Conservation (phyloP, 1,284 basidiomycete genomes). For the Earliella scabrosa region DNA sequence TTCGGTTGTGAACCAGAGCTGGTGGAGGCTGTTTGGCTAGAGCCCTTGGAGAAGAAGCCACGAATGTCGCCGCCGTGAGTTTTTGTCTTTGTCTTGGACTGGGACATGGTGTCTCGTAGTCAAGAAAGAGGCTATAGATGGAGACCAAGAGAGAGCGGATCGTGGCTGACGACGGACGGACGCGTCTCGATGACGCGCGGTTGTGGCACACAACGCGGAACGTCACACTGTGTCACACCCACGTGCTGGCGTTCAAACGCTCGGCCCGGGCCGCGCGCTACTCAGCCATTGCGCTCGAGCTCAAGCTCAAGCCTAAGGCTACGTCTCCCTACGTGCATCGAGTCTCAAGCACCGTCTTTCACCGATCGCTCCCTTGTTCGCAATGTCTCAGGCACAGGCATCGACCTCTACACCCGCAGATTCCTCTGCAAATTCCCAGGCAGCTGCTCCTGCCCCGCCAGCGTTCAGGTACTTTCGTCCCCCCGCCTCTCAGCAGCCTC, state of each 20-base stretch:
- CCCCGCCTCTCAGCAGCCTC: constrained; percentile 20
- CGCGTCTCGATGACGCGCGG: background rate
- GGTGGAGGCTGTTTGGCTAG: constrained; percentile 15
- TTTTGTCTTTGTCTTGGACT: constrained; percentile 28
- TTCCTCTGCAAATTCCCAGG: background rate
- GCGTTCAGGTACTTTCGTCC: constrained; percentile 26
- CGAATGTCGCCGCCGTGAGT: constrained; percentile 46
- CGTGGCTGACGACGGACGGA: background rate
- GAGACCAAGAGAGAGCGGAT: background rate
- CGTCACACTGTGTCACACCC: constrained; percentile 9
- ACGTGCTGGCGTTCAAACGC: too few species aligned
- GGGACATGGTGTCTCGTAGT: too few species aligned
- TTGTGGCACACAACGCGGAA: constrained; percentile 13
- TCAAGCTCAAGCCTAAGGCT: too few species aligned
- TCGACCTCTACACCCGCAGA: too few species aligned
- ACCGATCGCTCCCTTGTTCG: too few species aligned
- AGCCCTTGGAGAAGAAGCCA: constrained; percentile 44
- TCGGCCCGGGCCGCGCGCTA: too few species aligned
- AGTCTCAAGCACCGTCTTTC: too few species aligned
- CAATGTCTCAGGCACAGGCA: too few species aligned
- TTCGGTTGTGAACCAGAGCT: constrained; percentile 19
- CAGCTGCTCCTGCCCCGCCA: background rate
- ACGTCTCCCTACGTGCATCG: too few species aligned
- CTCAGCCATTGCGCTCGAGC: too few species aligned
- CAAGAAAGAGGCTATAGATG: background rate